Base-by-base conservation (phyloP, 192 early-diverging fungal genomes). In the Coemansia sp. region DNA sequence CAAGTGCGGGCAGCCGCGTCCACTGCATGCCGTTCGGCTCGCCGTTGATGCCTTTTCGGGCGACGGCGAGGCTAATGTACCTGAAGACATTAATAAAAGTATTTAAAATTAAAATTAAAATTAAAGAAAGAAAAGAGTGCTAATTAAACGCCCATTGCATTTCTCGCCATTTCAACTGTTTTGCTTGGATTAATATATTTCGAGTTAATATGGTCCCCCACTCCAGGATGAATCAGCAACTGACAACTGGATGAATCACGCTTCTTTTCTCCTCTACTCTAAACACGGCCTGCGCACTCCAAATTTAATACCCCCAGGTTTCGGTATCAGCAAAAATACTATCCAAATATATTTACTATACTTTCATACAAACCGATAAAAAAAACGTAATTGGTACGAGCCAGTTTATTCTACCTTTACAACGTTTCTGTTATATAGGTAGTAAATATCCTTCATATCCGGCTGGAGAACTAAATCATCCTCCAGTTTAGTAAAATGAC, bases 1-100 rank as follows among this genome's bases (percentile, higher is more conserved):
- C 16, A 85, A 24, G 72, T 85, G 82, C 47, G 61, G 12, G 72
- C 82, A 85, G n/a, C 69, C 75, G n/a, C 63, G 16, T 49, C 68
- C 72, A 12, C 59, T 13, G 29, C 20, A 43, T 11, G 33, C n/a
- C 49, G 27, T 18, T 47, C 34, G 43, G 27, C 24, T 24, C 24
- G 24, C 24, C n/a, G n/a, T n/a, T n/a, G 27, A 1, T 15, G 41
- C 54, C 67, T 43, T 41, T 59, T 60, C 57, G 15, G 67, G 33
- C 22, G 59, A 54, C 15, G 52, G 15, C 44, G 66, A 67, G 9
- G 71, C 42, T 55, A 67, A 44, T 74, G 46, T 20, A 38, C n/a
- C n/a, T n/a, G 31, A 24, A n/a, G 65, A 34, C 34, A 46, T 49
- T 16, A 44, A 27, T n/a, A 10, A 60, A 24, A 62, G n/a, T n/a